Evolutionary conservation across 2,329 filamentous ascomycete species (phyloP).

Genomic region (Coleophoma cylindrospora): DNA sequence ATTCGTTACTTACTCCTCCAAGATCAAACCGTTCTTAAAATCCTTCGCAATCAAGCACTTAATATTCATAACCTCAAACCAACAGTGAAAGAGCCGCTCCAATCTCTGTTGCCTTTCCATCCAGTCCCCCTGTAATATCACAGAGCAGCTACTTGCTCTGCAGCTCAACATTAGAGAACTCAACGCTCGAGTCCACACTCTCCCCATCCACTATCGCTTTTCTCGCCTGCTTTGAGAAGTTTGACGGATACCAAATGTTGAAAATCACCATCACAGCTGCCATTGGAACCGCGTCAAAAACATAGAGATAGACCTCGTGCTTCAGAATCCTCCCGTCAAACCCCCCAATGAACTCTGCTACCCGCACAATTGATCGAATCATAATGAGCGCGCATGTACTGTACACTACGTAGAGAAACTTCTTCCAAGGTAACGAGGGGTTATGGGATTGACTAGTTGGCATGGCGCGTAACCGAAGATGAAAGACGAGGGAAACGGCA

Average conservation of each 20-base stretch:
- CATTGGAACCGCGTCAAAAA: constrained; percentile 37
- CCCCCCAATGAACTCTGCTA: constrained; percentile 37
- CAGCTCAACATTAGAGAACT: not conserved
- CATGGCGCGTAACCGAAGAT: not conserved
- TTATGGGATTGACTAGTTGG: not conserved
- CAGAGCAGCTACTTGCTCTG: not conserved
- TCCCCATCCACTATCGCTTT: not conserved
- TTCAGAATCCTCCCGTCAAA: constrained; percentile 32
- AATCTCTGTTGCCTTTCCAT: too few relatives aligned
- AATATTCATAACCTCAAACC: too few relatives aligned
- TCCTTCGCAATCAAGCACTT: too few relatives aligned
- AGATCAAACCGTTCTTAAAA: too few relatives aligned
- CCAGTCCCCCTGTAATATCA: too few relatives aligned
- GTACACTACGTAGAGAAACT: constrained; percentile 34
- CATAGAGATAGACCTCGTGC: constrained; percentile 35
- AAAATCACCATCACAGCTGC: constrained; percentile 28
- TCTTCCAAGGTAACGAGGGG: constrained; percentile 17
- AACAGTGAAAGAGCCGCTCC: too few relatives aligned
- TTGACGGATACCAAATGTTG: constrained; percentile 24
- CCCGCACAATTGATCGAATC: constrained; percentile 36
- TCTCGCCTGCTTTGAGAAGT: not conserved
- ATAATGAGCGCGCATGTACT: constrained; percentile 34
- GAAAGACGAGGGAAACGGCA: constrained; percentile 8
- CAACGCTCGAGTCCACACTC: not conserved
- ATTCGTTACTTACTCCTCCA: too few relatives aligned